A percentile compares a stretch with the other conserved stretches of the same genome.
Conservation (phyloP, 768 basidiomycete species). For the Mycena rosella region DNA sequence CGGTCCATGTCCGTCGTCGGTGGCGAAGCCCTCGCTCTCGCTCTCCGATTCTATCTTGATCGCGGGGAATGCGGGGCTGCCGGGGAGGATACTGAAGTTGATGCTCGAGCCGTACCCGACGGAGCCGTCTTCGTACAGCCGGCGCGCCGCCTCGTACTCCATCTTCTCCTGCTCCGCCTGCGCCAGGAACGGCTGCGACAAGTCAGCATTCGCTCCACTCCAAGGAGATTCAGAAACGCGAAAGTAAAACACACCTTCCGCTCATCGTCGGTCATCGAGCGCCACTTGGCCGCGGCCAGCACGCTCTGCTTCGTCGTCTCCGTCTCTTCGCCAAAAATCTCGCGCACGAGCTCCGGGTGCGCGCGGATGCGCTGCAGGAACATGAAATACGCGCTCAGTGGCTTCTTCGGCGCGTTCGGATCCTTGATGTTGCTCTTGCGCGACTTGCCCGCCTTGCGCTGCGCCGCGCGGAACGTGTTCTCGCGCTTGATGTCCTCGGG, state of each 20-base stretch:
- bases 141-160: constrained; percentile 88
- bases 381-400: constrained; percentile 94
- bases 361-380: constrained; percentile 92
- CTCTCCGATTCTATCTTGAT: constrained; percentile 76
- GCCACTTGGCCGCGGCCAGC: constrained; percentile 92
- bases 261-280: constrained; percentile 93
- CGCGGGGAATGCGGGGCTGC: constrained; percentile 72
- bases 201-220: constrained; percentile 20
- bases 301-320: constrained; percentile 97
- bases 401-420: constrained; percentile 97
- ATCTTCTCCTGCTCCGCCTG: constrained; percentile 97
- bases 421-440: constrained; percentile 96
- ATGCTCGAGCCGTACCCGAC: constrained; percentile 77
- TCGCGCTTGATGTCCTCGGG: constrained; percentile 96
- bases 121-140: constrained; percentile 89
- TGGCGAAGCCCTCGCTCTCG: constrained; percentile 73
- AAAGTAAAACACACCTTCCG: constrained; percentile 73
- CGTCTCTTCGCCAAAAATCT: constrained; percentile 90
- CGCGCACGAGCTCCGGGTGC: constrained; percentile 76
- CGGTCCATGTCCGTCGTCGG: constrained; percentile 57
- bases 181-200: constrained; percentile 84
- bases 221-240: constrained; percentile 31
- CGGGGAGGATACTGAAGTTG: constrained; percentile 86
- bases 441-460: constrained; percentile 93
- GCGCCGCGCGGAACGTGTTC: constrained; percentile 91